Conservation (phyloP, 306 rosid species). For the Pueraria montana region DNA sequence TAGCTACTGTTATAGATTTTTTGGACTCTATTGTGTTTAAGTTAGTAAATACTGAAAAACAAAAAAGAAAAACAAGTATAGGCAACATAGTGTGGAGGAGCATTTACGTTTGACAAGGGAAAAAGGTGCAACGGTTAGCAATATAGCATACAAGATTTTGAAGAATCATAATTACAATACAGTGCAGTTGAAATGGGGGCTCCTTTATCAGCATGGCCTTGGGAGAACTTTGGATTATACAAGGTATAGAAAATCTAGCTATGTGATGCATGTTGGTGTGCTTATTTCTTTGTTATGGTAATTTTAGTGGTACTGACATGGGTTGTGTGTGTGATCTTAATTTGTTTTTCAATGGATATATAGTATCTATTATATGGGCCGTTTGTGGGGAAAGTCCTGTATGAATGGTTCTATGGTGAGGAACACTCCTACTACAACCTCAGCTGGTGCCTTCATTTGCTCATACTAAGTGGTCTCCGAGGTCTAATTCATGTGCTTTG, state of each 20-base stretch:
- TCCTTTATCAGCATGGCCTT: slow-evolving; percentile 88
- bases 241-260: slow-evolving; percentile 61
- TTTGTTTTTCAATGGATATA: not conserved
- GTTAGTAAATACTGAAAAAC: not conserved
- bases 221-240: slow-evolving; percentile 79
- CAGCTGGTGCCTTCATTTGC: slow-evolving; percentile 75
- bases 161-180: not conserved
- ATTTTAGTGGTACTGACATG: not conserved
- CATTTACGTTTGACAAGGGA: not conserved
- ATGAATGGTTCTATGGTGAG: slow-evolving; percentile 60
- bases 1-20: not conserved
- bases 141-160: not conserved
- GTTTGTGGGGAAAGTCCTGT: slow-evolving; percentile 62
- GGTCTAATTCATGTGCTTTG: slow-evolving; percentile 43
- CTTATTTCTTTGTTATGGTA: not conserved
- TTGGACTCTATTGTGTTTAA: not conserved
- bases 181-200: slow-evolving; percentile 59
- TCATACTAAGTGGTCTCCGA: slow-evolving; percentile 54
- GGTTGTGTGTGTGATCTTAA: not conserved
- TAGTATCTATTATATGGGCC: slow-evolving; percentile 83
- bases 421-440: slow-evolving; percentile 45
- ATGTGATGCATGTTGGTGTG: slow-evolving; percentile 4
- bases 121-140: not conserved
- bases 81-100: not conserved
- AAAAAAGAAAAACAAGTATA: not conserved